Evolutionary conservation across 257 asterid species (phyloP).

Genomic region (Schizonepeta tenuifolia): DNA sequence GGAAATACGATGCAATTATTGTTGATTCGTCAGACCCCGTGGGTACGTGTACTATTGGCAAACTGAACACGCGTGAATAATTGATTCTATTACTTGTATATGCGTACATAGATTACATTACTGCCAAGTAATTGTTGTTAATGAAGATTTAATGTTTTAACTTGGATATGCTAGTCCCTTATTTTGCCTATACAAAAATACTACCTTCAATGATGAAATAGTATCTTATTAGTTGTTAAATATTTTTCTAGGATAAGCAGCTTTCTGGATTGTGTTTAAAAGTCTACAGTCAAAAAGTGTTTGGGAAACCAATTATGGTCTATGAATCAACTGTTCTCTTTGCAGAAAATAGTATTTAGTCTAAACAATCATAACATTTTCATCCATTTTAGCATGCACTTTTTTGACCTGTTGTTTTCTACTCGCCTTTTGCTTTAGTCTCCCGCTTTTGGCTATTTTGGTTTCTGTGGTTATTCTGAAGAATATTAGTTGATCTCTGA

Average conservation of each 20-base stretch:
- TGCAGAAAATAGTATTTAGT: not conserved
- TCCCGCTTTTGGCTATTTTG: not conserved
- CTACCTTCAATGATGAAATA: not conserved
- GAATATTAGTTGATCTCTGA: not conserved
- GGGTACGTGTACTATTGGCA: slow-evolving; percentile 56
- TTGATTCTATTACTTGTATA: not conserved
- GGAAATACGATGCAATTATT: slow-evolving; percentile 86
- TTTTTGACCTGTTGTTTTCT: not conserved
- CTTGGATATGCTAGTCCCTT: not conserved
- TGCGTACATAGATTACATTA: not conserved
- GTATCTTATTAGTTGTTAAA: not conserved
- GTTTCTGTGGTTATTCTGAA: not conserved
- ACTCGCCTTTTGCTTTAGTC: not conserved
- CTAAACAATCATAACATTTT: not conserved
- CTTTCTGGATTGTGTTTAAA: not conserved
- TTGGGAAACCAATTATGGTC: slow-evolving; percentile 9
- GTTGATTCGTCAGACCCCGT: slow-evolving; percentile 99
- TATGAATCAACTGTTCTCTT: not conserved
- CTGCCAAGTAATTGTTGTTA: not conserved
- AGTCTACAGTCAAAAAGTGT: not conserved
- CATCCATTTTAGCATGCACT: not conserved
- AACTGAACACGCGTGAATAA: not conserved
- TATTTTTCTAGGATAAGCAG: not conserved
- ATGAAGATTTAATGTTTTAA: slow-evolving; percentile 1
- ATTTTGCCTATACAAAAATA: not conserved